Evolutionary conservation across 2,329 filamentous ascomycete species (phyloP).

Genomic region (Bipolaris zeicola): DNA sequence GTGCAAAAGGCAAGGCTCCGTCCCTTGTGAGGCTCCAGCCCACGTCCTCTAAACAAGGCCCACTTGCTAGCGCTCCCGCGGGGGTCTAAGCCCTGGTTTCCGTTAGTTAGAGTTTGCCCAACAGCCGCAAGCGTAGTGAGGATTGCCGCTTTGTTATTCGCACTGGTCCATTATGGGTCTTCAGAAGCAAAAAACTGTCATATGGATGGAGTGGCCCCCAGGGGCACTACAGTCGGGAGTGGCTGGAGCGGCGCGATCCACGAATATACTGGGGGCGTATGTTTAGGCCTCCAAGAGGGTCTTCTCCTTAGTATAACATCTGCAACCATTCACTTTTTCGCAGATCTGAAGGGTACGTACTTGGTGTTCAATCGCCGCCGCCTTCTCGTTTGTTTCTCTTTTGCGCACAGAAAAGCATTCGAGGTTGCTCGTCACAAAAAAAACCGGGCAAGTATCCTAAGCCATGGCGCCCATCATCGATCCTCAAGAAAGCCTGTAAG

Average conservation of each 20-base stretch:
- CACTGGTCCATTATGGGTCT: slow-evolving; percentile 8
- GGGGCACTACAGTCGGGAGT: slow-evolving; percentile 4
- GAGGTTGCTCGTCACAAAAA: background rate
- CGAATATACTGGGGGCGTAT: slow-evolving; percentile 6
- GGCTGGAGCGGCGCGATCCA: slow-evolving; percentile 9
- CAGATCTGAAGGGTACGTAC: background rate
- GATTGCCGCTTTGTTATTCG: slow-evolving; percentile 1
- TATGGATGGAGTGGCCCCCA: slow-evolving; percentile 1
- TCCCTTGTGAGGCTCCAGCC: background rate
- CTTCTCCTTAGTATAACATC: slow-evolving; percentile 4
- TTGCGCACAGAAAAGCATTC: background rate
- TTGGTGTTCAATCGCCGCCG: background rate
- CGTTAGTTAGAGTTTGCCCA: slow-evolving; percentile 3
- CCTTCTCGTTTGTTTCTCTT: slow-evolving; percentile 1
- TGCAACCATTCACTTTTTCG: background rate
- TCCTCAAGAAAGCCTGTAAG: slow-evolving; percentile 20
- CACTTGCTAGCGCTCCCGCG: slow-evolving; percentile 6
- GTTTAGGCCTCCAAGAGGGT: background rate
- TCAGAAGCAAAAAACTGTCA: slow-evolving; percentile 8
- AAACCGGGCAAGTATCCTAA: background rate
- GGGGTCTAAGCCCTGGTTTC: slow-evolving; percentile 6
- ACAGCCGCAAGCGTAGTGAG: slow-evolving; percentile 1
- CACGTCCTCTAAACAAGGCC: slow-evolving; percentile 1
- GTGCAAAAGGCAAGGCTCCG: background rate
- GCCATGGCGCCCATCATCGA: slow-evolving; percentile 13